Conservation (phyloP, 371 early-diverging fungal species). For the Syncephalastrum contaminatum region DNA sequence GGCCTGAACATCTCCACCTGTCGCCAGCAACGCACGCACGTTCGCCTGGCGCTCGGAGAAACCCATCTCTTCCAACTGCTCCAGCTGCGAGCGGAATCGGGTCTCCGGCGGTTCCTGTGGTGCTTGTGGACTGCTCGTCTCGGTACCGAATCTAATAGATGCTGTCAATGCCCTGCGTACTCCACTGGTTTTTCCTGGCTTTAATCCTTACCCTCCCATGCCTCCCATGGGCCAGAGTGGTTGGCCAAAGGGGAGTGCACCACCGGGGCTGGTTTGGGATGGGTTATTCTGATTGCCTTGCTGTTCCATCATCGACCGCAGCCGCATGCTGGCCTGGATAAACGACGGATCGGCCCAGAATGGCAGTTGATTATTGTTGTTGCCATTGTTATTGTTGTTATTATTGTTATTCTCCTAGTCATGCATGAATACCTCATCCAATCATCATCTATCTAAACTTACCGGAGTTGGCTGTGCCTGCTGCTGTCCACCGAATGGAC, state of each 20-base stretch:
- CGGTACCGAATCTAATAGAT: conserved; percentile 3
- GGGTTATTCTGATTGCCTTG: conserved; percentile 7
- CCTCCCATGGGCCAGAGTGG: no score
- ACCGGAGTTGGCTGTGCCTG: neutral
- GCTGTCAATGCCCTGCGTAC: conserved; percentile 12
- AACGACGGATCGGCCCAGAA: conserved; percentile 52
- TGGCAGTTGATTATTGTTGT: conserved; percentile 19
- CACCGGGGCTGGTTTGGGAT: neutral
- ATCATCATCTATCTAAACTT: neutral
- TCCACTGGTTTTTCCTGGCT: conserved; percentile 20
- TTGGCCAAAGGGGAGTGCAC: no score
- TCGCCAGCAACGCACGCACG: conserved; percentile 70
- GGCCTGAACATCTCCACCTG: conserved; percentile 74
- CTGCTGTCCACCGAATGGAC: conserved; percentile 10
- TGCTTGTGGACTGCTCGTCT: conserved; percentile 2
- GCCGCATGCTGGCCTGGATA: conserved; percentile 40
- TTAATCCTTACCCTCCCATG: conserved; percentile 6
- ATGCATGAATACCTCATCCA: conserved; percentile 1
- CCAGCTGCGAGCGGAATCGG: conserved; percentile 70
- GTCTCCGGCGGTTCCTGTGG: conserved; percentile 55
- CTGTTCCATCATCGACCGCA: conserved; percentile 34
- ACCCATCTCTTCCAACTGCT: conserved; percentile 82
- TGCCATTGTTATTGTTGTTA: conserved; percentile 8
- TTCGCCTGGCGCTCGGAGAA: conserved; percentile 75
- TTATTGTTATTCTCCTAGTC: conserved; percentile 4